phyloP scores from a whole-genome alignment of 495 filamentous ascomycete genomes.

The Bombardia bombarda region DNA sequence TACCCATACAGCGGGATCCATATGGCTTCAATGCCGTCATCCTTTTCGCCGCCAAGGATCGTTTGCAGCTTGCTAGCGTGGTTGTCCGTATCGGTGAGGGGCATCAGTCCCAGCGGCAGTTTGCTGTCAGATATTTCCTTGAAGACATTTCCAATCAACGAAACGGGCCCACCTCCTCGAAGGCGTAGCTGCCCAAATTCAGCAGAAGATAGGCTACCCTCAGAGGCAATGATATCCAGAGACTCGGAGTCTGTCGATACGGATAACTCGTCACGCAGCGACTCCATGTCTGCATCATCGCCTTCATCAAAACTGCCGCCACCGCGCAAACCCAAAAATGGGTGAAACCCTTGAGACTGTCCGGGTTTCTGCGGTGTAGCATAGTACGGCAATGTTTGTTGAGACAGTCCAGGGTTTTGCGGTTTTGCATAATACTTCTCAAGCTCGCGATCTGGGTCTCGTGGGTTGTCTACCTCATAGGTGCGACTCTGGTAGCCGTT shows the following conservation, averaged over 20 bases:
- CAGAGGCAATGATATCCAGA: not conserved
- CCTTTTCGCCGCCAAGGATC: not conserved
- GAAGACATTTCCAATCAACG: not conserved
- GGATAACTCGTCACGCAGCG: not conserved
- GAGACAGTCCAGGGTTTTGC: not conserved
- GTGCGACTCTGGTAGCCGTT: constrained; percentile 5
- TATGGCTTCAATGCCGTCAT: not conserved
- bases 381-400: too few species aligned
- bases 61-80: not conserved
- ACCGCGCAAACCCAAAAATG: constrained; percentile 13
- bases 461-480: not conserved
- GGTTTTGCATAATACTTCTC: constrained; percentile 11
- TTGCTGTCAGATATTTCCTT: too few species aligned
- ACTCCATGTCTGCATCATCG: not conserved
- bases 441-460: constrained; percentile 6
- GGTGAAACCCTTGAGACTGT: not conserved
- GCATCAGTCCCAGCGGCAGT: not conserved
- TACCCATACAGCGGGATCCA: constrained; percentile 18
- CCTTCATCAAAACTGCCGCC: constrained; percentile 6
- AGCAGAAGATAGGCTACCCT: not conserved
- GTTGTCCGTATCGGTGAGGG: not conserved
- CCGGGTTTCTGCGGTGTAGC: not conserved
- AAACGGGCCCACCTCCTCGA: not conserved
- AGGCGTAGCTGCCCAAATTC: not conserved
- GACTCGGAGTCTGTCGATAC: not conserved